These are phyloP conservation scores for Elaeis oleifera DNA, from an alignment of 202 grass and related monocot genomes.

Conservation along the genomic window DNA sequence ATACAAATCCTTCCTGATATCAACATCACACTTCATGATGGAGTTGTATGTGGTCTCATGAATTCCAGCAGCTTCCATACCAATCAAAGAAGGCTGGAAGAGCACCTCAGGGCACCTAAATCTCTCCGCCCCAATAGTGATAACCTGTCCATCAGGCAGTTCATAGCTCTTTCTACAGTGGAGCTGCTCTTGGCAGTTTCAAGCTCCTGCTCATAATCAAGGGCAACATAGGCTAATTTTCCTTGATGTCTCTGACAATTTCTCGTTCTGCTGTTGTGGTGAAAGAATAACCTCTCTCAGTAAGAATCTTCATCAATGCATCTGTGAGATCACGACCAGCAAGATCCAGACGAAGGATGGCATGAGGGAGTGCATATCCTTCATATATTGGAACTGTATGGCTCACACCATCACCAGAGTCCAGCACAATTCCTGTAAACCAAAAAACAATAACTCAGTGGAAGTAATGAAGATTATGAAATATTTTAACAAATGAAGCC, in stretches of 20 bases:
- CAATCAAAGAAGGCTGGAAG: conserved; percentile 15
- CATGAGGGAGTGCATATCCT: conserved; percentile 18
- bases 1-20: conserved; percentile 20
- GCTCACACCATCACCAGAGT: conserved; percentile 18
- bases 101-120: conserved; percentile 15
- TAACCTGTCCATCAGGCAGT: conserved; percentile 18
- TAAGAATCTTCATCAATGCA: conserved; percentile 18
- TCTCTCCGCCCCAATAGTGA: conserved; percentile 14
- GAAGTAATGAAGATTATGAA: not conserved
- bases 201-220: conserved; percentile 17
- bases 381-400: conserved; percentile 15
- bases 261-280: conserved; percentile 16
- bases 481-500: too few species aligned
- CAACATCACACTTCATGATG: conserved; percentile 20
- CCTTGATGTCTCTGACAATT: conserved; percentile 18
- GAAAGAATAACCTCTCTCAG: conserved; percentile 18
- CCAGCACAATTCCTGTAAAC: conserved; percentile 12
- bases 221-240: conserved; percentile 11
- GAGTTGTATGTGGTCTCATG: conserved; percentile 20
- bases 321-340: conserved; percentile 20
- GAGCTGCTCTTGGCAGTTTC: conserved; percentile 15
- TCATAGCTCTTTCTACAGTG: conserved; percentile 9
- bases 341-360: conserved; percentile 19
- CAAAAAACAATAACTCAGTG: not conserved
- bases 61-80: conserved; percentile 17